Evolutionary conservation across 495 filamentous ascomycete genomes (phyloP), one percentile per base, ranked within the genome.

Genomic region (Staphylotrichum longicolle): DNA sequence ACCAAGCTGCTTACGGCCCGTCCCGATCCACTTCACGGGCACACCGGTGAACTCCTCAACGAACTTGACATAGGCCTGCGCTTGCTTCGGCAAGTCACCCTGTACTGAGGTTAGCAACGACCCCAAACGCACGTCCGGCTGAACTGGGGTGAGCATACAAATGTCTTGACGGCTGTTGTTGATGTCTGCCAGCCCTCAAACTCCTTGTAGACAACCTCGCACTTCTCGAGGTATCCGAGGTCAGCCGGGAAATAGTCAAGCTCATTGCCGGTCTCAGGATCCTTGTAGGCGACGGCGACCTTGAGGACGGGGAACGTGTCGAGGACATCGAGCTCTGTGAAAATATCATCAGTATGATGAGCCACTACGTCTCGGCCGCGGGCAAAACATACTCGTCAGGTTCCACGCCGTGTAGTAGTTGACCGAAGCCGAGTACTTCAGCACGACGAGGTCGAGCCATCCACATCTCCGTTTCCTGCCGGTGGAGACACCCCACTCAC

Each of bases 391-490:
- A 65, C 63, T 96, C 62, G 91, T 96, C 42, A 96, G 76, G 80
- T 96, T 96, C 50, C 95, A 75, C 2, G 79, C 76, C 9, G 86
- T 88, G 76, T 91, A 90, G 77, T 90, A 82, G 78, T 90, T 90
- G 64, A 91, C 78, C 2, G 78, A 74, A 39, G 81, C 76, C 45
- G 84, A 90, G 80, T 92, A 91, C 66, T 90, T 88, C 59, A 90
- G 73, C n/a, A 94, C 79, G n/a, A 93, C 87, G 7, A 96, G 82
- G 70, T 97, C 91, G 44, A 96, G 82, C 91, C 90, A 96, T 34
- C 92, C 93, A 70, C 92, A 96, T 49, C 92, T 84, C 27, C 93
- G 86, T 65, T 77, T 84, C 56, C 93, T 85, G 60, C 93, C 92
- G 30, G 92, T 96, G 41, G 67, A 47, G 88, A 96, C 40, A 89